Percentiles rank a stretch among this genome's conserved stretches.
These are phyloP conservation scores for Solioccasus polychromus DNA, from an alignment of 768 basidiomycete species.

Conservation along the genomic window DNA sequence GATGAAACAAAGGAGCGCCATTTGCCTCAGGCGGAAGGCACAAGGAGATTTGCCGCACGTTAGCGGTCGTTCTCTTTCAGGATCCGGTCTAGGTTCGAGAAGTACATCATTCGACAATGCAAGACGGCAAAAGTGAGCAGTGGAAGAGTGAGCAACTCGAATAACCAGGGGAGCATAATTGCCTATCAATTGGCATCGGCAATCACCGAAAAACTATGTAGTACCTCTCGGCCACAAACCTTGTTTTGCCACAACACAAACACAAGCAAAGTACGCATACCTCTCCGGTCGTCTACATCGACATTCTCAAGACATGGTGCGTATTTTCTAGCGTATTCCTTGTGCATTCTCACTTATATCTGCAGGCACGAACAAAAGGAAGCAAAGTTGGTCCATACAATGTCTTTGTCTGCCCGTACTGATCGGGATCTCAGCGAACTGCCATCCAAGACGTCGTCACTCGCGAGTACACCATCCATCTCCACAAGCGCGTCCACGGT, in stretches of 20 bases:
- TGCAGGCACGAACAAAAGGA: conserved; percentile 42
- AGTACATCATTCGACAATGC: too few relatives aligned
- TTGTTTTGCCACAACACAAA: conserved; percentile 45
- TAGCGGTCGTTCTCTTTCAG: too few relatives aligned
- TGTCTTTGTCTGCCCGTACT: conserved; percentile 28
- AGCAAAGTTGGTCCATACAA: conserved; percentile 22
- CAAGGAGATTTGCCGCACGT: too few relatives aligned
- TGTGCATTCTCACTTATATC: conserved; percentile 10
- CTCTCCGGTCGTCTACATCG: conserved; percentile 50
- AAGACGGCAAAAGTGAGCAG: neutral
- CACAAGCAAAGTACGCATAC: conserved; percentile 33
- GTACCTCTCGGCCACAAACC: conserved; percentile 55
- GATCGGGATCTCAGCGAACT: conserved; percentile 59
- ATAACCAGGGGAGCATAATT: too few relatives aligned
- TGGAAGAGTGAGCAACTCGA: too few relatives aligned
- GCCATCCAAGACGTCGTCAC: conserved; percentile 98
- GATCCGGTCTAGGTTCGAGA: too few relatives aligned
- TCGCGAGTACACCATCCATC: conserved; percentile 97
- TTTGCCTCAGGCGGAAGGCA: too few relatives aligned
- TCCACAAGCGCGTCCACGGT: conserved; percentile 92
- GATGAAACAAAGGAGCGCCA: too few relatives aligned
- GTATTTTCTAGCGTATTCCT: conserved; percentile 18
- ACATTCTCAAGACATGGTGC: conserved; percentile 71
- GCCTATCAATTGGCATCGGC: conserved; percentile 23
- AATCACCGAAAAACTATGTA: conserved; percentile 36